Percentiles rank a stretch among this genome's conserved stretches.
Conservation (phyloP, 2,329 filamentous ascomycete genomes). For the Fusarium burgessii region DNA sequence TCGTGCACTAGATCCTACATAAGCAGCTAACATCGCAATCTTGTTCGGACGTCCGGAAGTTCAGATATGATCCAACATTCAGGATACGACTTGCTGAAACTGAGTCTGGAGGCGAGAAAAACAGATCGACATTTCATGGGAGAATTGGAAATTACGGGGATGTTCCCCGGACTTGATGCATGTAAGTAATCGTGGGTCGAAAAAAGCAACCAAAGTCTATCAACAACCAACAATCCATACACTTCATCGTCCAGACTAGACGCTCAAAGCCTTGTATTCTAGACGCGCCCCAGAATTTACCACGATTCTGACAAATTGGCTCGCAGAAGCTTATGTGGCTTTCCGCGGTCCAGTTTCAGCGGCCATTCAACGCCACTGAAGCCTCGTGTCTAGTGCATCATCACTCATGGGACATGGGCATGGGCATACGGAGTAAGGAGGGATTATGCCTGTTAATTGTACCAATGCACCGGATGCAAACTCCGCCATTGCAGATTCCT, state of each 20-base stretch:
- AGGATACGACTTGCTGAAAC: not conserved
- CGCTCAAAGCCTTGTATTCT: not conserved
- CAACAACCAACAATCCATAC: not conserved
- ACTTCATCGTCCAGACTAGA: not conserved
- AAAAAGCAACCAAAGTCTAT: slow-evolving; percentile 1
- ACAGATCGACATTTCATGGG: not conserved
- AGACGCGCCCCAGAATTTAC: not conserved
- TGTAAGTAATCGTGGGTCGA: not conserved
- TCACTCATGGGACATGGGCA: not conserved
- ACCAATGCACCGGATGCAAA: slow-evolving; percentile 9
- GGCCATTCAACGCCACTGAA: not conserved
- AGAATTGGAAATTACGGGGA: not conserved
- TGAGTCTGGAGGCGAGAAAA: not conserved
- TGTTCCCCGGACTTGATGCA: not conserved
- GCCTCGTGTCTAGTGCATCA: not conserved
- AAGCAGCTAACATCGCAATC: slow-evolving; percentile 2
- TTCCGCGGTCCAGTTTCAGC: not conserved
- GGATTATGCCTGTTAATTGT: slow-evolving; percentile 4
- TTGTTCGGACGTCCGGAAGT: slow-evolving; percentile 6
- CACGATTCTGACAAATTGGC: not conserved
- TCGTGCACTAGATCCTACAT: slow-evolving; percentile 6
- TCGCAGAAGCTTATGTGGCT: not conserved
- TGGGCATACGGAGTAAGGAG: not conserved
- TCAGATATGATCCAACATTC: not conserved
- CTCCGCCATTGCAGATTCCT: slow-evolving; percentile 14